Evolutionary conservation across 2,329 filamentous ascomycete species (phyloP).

Genomic region (Phoma herbarum): DNA sequence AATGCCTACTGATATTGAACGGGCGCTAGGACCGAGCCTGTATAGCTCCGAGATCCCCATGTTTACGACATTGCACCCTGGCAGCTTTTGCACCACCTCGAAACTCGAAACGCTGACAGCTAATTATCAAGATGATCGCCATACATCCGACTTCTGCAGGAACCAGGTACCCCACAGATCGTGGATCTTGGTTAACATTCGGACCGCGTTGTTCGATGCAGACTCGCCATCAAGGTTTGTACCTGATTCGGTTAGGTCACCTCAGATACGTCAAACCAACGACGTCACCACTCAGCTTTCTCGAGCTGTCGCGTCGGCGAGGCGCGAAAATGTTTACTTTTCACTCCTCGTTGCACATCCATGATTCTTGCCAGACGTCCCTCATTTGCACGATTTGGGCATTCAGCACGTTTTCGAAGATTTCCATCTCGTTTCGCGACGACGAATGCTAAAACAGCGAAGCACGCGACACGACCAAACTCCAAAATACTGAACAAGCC

Average conservation of each 20-base stretch:
- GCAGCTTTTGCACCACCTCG: background rate
- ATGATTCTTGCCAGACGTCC: slow-evolving; percentile 26
- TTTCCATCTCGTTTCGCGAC: slow-evolving; percentile 1
- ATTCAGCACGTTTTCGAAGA: background rate
- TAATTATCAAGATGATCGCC: slow-evolving; percentile 18
- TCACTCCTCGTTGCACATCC: background rate
- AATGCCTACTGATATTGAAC: background rate
- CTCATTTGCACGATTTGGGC: slow-evolving; percentile 4
- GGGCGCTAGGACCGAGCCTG: background rate
- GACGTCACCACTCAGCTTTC: slow-evolving; percentile 38
- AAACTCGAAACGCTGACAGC: slow-evolving; percentile 5
- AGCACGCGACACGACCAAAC: slow-evolving; percentile 25
- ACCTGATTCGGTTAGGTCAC: slow-evolving; percentile 26
- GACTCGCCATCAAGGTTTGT: slow-evolving; percentile 32
- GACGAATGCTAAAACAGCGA: slow-evolving; percentile 11
- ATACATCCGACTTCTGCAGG: slow-evolving; percentile 27
- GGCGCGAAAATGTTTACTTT: background rate
- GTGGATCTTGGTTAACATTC: slow-evolving; percentile 27
- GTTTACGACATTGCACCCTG: background rate
- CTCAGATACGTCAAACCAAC: slow-evolving; percentile 18
- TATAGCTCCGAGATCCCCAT: background rate
- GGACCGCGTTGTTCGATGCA: slow-evolving; percentile 23
- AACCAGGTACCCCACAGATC: slow-evolving; percentile 26
- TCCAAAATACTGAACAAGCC: slow-evolving; percentile 19
- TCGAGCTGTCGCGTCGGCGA: slow-evolving; percentile 10